These are phyloP conservation scores for Hortiboletus campestris DNA, from an alignment of 768 basidiomycete genomes.

Conservation along the genomic window DNA sequence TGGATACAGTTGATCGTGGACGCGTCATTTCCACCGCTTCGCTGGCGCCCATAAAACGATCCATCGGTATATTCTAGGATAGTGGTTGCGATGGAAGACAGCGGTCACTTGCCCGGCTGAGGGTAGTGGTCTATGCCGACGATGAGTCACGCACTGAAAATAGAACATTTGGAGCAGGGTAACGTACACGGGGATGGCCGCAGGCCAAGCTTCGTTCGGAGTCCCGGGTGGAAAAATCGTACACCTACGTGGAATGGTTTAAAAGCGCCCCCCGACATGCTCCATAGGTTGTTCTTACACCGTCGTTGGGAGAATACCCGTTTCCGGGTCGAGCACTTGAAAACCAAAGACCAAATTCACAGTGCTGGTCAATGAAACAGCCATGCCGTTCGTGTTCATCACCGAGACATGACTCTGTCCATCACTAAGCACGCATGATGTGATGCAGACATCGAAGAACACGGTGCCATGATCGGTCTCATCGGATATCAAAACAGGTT, in stretches of 20 bases:
- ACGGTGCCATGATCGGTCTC: conserved; percentile 78
- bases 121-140: conserved; percentile 75
- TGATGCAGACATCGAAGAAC: conserved; percentile 1
- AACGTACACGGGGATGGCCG: conserved; percentile 75
- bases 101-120: conserved; percentile 80
- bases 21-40: conserved; percentile 77
- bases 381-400: conserved; percentile 84
- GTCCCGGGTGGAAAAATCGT: conserved; percentile 90
- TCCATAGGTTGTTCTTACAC: conserved; percentile 40
- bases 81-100: conserved; percentile 81
- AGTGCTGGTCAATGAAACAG: conserved; percentile 81
- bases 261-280: neutral
- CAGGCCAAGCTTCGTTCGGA: conserved; percentile 82
- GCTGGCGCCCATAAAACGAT: conserved; percentile 71
- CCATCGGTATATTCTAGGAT: conserved; percentile 80
- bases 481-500: conserved; percentile 68
- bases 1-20: conserved; percentile 89
- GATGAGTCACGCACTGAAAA: neutral
- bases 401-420: conserved; percentile 79
- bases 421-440: conserved; percentile 2
- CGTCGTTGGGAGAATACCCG: conserved; percentile 87
- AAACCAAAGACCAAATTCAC: conserved; percentile 92
- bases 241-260: conserved; percentile 52
- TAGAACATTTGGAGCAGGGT: neutral
- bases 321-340: conserved; percentile 78